Conservation (phyloP, 345 rosid species). For the Populus nigra region DNA sequence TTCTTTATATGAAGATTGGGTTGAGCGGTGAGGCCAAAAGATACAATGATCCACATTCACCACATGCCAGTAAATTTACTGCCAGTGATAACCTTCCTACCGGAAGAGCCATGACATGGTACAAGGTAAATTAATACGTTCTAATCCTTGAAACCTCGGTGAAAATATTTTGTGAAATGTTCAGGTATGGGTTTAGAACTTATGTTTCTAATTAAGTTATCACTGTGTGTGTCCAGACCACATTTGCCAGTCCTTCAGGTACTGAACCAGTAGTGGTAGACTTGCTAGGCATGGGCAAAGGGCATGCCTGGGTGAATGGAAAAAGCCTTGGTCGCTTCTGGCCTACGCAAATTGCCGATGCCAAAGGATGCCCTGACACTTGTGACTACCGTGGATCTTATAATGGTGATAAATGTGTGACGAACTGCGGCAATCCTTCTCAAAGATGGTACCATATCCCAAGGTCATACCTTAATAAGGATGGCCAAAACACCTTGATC, state of each 20-base stretch:
- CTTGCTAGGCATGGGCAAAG: conserved; percentile 15
- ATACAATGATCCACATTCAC: conserved; percentile 2
- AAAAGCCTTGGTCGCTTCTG: conserved; percentile 3
- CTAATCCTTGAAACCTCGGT: background rate
- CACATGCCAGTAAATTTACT: background rate
- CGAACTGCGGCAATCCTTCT: conserved; percentile 8
- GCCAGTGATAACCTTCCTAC: background rate
- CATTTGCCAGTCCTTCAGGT: conserved; percentile 5
- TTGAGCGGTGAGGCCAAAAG: background rate
- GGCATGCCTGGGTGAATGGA: background rate
- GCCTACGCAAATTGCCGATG: conserved; percentile 5
- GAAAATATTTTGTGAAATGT: background rate
- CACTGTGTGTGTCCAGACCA: background rate
- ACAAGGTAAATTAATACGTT: conserved; percentile 4
- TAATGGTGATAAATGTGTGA: background rate
- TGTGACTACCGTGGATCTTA: background rate
- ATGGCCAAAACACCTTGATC: no score
- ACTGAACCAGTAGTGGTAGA: conserved; percentile 14
- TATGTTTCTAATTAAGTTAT: background rate
- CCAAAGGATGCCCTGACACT: background rate
- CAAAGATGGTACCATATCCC: conserved; percentile 3
- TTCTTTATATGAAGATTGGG: background rate
- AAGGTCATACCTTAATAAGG: no score
- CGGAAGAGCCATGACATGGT: conserved; percentile 8
- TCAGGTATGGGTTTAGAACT: no score